These are phyloP conservation scores for Chlamydomonas schloesseri DNA, from an alignment of 139 green algal genomes.

Conservation along the genomic window DNA sequence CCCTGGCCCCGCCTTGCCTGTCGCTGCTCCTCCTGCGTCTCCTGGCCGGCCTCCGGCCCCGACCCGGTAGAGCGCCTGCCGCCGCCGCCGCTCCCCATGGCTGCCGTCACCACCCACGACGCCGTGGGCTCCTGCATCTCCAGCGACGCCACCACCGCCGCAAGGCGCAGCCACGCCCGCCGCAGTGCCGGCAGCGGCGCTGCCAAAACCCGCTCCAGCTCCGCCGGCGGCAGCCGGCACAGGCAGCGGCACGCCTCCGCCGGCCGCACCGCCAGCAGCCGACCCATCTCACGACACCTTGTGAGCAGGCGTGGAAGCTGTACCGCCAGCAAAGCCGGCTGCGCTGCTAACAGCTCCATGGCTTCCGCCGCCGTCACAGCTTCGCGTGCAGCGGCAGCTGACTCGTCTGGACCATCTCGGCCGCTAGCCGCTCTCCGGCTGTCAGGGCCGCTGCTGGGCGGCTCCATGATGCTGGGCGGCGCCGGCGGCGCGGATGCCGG, in stretches of 20 bases:
- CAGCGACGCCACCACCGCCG: background rate
- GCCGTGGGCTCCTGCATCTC: background rate
- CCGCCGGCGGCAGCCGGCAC: background rate
- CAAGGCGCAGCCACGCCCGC: background rate
- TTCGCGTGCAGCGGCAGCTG: no score
- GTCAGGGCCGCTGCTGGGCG: no score
- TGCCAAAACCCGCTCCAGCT: constrained; percentile 19
- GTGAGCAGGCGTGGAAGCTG: background rate
- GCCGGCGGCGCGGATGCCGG: no score
- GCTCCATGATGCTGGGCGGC: no score
- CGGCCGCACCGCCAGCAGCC: background rate
- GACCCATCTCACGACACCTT: background rate
- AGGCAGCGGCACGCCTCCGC: background rate
- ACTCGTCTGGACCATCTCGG: no score
- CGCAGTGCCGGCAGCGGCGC: background rate
- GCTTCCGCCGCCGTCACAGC: background rate
- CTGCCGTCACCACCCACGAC: background rate
- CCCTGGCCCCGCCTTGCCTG: background rate
- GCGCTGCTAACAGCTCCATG: background rate
- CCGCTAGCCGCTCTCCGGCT: no score
- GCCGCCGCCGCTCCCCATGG: background rate
- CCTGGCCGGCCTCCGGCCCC: background rate
- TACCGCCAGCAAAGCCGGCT: constrained; percentile 24
- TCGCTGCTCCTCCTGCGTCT: background rate
- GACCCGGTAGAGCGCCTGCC: background rate